Evolutionary conservation across 140 eudicot genomes (phyloP).

Genomic region (Anethum foeniculum): DNA sequence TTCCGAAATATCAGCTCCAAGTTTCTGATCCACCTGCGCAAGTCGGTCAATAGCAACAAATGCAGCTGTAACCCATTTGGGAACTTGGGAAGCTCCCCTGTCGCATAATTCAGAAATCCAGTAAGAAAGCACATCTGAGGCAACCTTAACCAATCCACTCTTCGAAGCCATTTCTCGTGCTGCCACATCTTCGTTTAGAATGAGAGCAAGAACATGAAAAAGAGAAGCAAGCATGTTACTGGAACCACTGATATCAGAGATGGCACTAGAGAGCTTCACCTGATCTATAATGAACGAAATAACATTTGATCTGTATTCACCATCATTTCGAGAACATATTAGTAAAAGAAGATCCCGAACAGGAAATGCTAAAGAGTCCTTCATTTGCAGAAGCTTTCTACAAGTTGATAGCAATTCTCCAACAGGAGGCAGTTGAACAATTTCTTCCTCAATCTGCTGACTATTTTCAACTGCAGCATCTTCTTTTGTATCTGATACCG

Average conservation of each 20-base stretch:
- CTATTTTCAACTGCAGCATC: constrained; percentile 37
- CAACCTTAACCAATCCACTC: constrained; percentile 71
- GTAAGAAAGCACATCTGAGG: constrained; percentile 56
- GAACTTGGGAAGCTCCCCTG: constrained; percentile 45
- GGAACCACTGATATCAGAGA: constrained; percentile 48
- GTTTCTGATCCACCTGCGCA: constrained; percentile 69
- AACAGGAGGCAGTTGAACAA: constrained; percentile 74
- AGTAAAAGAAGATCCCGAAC: constrained; percentile 81
- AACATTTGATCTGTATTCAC: constrained; percentile 63
- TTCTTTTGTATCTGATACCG: constrained; percentile 62
- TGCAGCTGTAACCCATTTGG: constrained; percentile 93
- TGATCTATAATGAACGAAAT: constrained; percentile 67
- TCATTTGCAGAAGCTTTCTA: constrained; percentile 67
- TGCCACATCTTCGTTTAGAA: constrained; percentile 76
- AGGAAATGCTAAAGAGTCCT: constrained; percentile 77
- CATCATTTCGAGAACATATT: constrained; percentile 89
- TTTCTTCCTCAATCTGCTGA: constrained; percentile 66
- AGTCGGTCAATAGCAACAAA: constrained; percentile 84
- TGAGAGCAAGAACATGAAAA: constrained; percentile 84
- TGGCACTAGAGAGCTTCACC: constrained; percentile 57
- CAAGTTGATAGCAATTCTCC: constrained; percentile 70
- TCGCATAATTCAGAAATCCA: constrained; percentile 46
- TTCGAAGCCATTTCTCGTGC: constrained; percentile 75
- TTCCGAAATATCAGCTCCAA: constrained; percentile 59
- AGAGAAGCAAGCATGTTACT: constrained; percentile 57